Conservation (phyloP, 371 early-diverging fungal genomes). For the Capillidium heterosporum region DNA sequence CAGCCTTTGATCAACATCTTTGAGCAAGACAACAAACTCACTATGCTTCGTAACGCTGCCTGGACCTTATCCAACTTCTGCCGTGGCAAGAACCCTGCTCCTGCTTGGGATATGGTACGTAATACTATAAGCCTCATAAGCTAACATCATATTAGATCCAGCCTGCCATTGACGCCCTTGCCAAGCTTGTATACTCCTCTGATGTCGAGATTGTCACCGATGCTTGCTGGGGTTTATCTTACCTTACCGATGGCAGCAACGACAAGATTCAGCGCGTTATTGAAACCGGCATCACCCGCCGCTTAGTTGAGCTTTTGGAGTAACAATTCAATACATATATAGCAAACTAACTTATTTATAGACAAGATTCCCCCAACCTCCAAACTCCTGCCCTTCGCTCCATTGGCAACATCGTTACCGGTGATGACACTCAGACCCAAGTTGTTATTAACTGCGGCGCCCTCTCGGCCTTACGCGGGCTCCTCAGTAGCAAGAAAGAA, state of each 20-base stretch:
- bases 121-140: constrained; percentile 5
- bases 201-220: constrained; percentile 97
- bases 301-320: constrained; percentile 83
- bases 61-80: constrained; percentile 99
- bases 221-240: constrained; percentile 99
- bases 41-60: constrained; percentile 95
- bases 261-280: constrained; percentile 94
- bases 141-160: constrained; percentile 30
- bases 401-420: constrained; percentile 98
- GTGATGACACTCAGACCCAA: constrained; percentile 96
- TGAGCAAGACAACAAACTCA: constrained; percentile 66
- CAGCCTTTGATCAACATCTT: constrained; percentile 67
- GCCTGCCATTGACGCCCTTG: constrained; percentile 74
- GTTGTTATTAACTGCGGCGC: constrained; percentile 82
- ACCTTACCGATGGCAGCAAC: constrained; percentile 90
- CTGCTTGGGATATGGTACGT: constrained; percentile 64
- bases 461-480: constrained; percentile 56
- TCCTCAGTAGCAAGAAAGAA: constrained; percentile 75
- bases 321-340: constrained; percentile 9
- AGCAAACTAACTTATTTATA: constrained; percentile 4
- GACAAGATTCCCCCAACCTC: constrained; percentile 60
- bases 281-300: constrained; percentile 82
- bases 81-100: constrained; percentile 95
- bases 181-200: constrained; percentile 66
- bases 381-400: constrained; percentile 97